Conservation (phyloP, 192 early-diverging fungal species). For the Piromyces finnis region DNA sequence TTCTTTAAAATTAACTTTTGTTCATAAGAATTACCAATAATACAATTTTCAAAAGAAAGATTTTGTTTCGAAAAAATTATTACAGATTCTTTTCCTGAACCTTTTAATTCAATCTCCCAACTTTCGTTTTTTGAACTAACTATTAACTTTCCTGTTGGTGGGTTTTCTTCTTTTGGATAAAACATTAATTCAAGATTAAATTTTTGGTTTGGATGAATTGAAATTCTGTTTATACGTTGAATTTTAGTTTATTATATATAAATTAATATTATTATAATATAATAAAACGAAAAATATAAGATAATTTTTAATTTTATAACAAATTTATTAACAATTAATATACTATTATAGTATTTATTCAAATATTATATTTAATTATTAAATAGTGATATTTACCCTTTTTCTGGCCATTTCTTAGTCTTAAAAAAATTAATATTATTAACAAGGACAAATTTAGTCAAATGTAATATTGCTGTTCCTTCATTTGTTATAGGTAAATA, state of each 20-base stretch:
- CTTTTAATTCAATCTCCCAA: slow-evolving; percentile 42
- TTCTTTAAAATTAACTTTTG: slow-evolving; percentile 44
- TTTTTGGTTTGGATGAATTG: not conserved
- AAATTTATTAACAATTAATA: no score
- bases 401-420: not conserved
- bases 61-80: slow-evolving; percentile 37
- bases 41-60: slow-evolving; percentile 37
- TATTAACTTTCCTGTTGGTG: slow-evolving; percentile 22
- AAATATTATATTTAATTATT: no score
- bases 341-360: no score
- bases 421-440: not conserved
- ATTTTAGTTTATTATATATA: no score
- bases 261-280: no score
- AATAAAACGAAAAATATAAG: no score
- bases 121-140: slow-evolving; percentile 27
- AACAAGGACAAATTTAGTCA: slow-evolving; percentile 19
- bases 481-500: slow-evolving; percentile 38
- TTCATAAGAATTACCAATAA: slow-evolving; percentile 46
- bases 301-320: no score
- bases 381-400: no score
- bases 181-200: slow-evolving; percentile 36
- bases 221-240: not conserved
- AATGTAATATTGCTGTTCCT: slow-evolving; percentile 42
- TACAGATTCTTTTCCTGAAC: slow-evolving; percentile 38
- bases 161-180: slow-evolving; percentile 44